These are phyloP conservation scores for Huntiella omanensis DNA, from an alignment of 2,329 filamentous ascomycete genomes.

Conservation along the genomic window DNA sequence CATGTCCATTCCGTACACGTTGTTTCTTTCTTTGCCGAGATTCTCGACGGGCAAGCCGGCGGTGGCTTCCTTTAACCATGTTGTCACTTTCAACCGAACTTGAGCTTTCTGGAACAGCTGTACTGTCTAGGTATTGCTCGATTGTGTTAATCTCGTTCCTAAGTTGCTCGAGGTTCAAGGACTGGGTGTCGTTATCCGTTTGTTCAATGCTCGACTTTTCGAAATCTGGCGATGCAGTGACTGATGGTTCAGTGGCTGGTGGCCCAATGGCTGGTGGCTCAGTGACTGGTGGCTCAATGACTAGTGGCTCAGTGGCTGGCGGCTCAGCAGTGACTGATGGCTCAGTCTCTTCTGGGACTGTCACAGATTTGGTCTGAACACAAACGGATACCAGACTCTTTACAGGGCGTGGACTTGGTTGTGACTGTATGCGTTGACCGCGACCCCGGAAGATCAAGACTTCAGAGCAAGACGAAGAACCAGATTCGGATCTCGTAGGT, in stretches of 20 bases:
- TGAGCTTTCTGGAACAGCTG: not conserved
- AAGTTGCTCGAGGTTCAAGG: too few relatives aligned
- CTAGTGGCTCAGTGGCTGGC: not conserved
- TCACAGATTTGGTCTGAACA: too few relatives aligned
- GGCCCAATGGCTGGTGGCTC: not conserved
- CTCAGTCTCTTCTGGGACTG: too few relatives aligned
- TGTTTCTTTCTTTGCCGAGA: constrained; percentile 13
- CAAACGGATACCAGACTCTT: too few relatives aligned
- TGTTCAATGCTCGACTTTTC: too few relatives aligned
- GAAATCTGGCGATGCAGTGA: not conserved
- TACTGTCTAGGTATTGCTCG: not conserved
- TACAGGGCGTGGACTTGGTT: too few relatives aligned
- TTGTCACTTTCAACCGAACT: not conserved
- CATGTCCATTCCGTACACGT: not conserved
- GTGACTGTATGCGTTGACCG: not conserved
- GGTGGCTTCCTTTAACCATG: constrained; percentile 10
- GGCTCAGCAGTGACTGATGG: not conserved
- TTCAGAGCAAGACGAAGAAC: not conserved
- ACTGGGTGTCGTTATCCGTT: too few relatives aligned
- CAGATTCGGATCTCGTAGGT: not conserved
- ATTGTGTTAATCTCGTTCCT: too few relatives aligned
- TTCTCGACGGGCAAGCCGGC: constrained; percentile 8
- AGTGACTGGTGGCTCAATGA: not conserved
- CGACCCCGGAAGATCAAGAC: not conserved
- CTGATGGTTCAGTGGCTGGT: not conserved